Evolutionary conservation across 2,329 filamentous ascomycete species (phyloP), one percentile per base, ranked within the genome.

Genomic region (Pseudogymnoascus sp.): DNA sequence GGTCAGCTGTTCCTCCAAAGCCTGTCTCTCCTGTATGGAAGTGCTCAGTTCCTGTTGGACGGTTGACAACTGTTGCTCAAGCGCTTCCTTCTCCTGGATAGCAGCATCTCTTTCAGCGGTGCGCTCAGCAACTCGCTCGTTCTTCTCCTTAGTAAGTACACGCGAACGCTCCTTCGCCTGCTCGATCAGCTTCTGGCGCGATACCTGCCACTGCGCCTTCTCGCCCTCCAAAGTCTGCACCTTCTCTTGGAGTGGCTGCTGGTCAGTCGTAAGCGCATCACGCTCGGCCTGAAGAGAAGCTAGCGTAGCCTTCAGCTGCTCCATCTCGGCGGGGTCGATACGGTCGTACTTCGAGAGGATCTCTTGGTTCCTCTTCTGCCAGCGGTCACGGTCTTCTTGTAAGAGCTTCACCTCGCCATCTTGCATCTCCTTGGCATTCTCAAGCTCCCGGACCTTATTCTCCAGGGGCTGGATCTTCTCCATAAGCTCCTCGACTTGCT

Each of bases 281-380:
- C 87, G 83, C 72, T 93, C 88, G 31, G 80, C 77, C 72, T 91
- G 82, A 10, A 93, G 77, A 1, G 77, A 78, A 6, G 85, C 78
- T 62, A 97, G 84, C 64, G 88, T 87, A 72, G 89, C 86, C 78
- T 95, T 96, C 64, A 99, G 82, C 65, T 89, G 87, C 70, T 97
- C 93, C 73, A 97, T 84, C 72, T 97, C 93, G 2, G 90, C 91
- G 46, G 95, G 93, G 72, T 99, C 95, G 61, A 96, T 91, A 63
- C 93, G 90, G 69, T 96, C 93, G 72, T 97, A 97, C 74, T 96
- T 97, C 68, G 91, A 92, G 60, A 99, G 84, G 66, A 99, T 97
- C 69, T 96, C 91, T 73, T 97, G 92, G 1, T 92, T 96, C 23
- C 95, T 88, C 79, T 97, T 93, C 76, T 96, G 92, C 90, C 93